Evolutionary conservation across 352 stramenopile genomes (phyloP), one percentile per base, ranked within the genome.

Genomic region (Phytophthora kernoviae): DNA sequence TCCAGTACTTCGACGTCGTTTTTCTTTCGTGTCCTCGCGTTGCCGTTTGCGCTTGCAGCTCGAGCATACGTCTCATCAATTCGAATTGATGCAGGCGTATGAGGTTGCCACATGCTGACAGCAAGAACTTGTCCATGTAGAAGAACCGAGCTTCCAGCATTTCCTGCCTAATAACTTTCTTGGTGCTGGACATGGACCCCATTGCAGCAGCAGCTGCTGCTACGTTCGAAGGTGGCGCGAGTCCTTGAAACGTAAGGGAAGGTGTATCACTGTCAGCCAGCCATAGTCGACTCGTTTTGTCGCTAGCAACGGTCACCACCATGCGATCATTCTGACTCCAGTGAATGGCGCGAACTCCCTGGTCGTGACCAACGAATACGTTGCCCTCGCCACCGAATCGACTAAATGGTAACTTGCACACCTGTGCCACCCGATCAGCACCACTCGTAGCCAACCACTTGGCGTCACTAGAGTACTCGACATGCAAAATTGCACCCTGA

Each of bases 41-140:
- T 59, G 44, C 40, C 14, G 27, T 59, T 70, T 39, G 71, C 77
- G 12, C 44, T 62, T n/a, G 54, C 54, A 9, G 74, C 61, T 21
- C 68, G 70, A 40, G 79, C 77, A 27, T 75, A 77, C 18, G 73
- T 52, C 55, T 88, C 79, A 27, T 91, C 58, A 94, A 59, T 34
- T 93, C 74, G 47, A 88, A 93, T 51, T 91, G 81, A 39, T 93
- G 77, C 36, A 96, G 52, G 21, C 81, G 79, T 20, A 88, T 50
- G 26, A 70, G 44, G 47, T 87, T 92, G 4, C 82, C 86, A 32
- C 68, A 84, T 18, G 81, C 80, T 10, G 84, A 86, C 6, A 93
- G 51, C 22, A 95, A 56, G 47, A 96, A 96, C 61, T 91, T 91
- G 68, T 96, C 87, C 82, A 95, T 89, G 64, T 94, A 95, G 54